Conservation (phyloP, 345 rosid species). For the Triadica sebifera region DNA sequence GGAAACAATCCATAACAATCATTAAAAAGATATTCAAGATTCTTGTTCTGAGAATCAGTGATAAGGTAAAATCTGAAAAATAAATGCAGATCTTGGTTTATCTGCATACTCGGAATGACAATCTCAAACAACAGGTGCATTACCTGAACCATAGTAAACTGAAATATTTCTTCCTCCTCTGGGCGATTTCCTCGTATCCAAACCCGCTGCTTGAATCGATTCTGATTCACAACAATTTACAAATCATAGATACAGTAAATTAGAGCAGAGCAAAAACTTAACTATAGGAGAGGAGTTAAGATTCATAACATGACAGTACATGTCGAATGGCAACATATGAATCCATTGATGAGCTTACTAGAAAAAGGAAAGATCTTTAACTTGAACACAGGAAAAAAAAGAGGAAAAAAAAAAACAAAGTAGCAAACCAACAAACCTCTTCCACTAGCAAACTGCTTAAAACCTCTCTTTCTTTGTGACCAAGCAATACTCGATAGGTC, state of each 20-base stretch:
- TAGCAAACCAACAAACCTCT: conserved; percentile 70
- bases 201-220: conserved; percentile 79
- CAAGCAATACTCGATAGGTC: conserved; percentile 77
- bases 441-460: conserved; percentile 76
- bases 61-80: background rate
- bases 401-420: conserved; percentile 16
- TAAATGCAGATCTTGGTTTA: background rate
- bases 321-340: background rate
- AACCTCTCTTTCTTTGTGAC: conserved; percentile 77
- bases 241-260: background rate
- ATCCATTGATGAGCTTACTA: background rate
- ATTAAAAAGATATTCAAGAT: background rate
- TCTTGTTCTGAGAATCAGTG: background rate
- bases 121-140: conserved; percentile 7
- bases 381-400: background rate
- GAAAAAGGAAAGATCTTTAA: background rate
- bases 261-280: background rate
- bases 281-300: no score
- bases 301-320: background rate
- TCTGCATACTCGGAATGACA: background rate
- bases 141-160: conserved; percentile 91
- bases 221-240: conserved; percentile 35
- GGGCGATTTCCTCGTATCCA: conserved; percentile 89
- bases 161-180: conserved; percentile 84
- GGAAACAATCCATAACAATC: no score